Conservation (phyloP, 352 stramenopile genomes). For the Thraustotheca clavata region DNA sequence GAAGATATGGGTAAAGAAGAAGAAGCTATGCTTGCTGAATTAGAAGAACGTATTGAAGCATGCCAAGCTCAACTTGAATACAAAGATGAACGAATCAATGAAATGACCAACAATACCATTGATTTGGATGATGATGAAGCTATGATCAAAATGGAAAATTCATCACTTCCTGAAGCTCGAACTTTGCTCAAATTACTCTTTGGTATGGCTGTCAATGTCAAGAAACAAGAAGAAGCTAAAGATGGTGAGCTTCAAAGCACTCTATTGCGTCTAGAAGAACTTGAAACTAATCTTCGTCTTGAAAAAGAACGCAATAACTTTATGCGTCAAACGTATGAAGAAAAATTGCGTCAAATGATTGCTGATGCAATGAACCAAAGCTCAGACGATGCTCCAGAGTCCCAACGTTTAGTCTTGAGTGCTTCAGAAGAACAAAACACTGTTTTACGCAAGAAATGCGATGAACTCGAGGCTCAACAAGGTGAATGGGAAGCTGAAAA, state of each 20-base stretch:
- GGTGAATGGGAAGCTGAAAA: constrained; percentile 39
- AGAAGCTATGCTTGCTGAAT: constrained; percentile 68
- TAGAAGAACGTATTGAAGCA: constrained; percentile 80
- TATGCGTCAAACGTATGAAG: constrained; percentile 67
- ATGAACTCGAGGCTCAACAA: constrained; percentile 50
- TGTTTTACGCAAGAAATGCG: constrained; percentile 61
- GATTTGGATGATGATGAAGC: constrained; percentile 36
- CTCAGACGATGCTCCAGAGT: constrained; percentile 16
- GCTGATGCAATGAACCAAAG: constrained; percentile 20
- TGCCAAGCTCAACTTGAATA: constrained; percentile 82
- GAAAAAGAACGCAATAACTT: constrained; percentile 62
- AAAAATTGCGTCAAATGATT: constrained; percentile 70
- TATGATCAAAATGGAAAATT: constrained; percentile 73
- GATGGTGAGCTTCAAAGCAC: constrained; percentile 70
- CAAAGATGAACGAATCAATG: constrained; percentile 84
- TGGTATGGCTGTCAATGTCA: constrained; percentile 78
- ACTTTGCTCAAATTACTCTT: constrained; percentile 81
- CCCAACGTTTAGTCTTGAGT: constrained; percentile 45
- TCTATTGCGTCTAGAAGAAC: constrained; percentile 59
- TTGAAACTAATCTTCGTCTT: constrained; percentile 47
- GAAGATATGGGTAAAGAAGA: constrained; percentile 59
- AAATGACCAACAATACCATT: constrained; percentile 32
- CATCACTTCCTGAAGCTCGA: constrained; percentile 69
- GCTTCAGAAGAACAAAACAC: constrained; percentile 70
- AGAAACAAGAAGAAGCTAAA: constrained; percentile 77